Evolutionary conservation across 1,139 yeast genomes (phyloP).

Genomic region (Chernovozyma aurita): DNA sequence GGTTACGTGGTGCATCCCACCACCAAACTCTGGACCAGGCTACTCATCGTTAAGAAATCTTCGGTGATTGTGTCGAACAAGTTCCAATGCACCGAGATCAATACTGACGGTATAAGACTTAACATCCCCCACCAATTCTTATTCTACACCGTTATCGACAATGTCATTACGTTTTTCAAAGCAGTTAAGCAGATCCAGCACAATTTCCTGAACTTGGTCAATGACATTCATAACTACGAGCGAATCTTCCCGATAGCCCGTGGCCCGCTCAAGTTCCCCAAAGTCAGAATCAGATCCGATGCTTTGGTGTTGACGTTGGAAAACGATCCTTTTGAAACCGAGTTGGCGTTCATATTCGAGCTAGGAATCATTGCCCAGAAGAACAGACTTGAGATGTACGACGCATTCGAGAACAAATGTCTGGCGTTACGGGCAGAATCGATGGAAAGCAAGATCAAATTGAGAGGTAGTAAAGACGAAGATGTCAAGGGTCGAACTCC

Average conservation of each 20-base stretch:
- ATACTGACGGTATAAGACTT: slow-evolving; percentile 27
- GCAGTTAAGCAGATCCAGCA: slow-evolving; percentile 50
- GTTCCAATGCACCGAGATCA: slow-evolving; percentile 17
- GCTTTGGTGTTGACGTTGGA: slow-evolving; percentile 36
- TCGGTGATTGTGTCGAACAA: slow-evolving; percentile 21
- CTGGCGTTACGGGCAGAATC: slow-evolving; percentile 9
- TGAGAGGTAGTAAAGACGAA: background rate
- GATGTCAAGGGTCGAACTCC: background rate
- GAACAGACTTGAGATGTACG: slow-evolving; percentile 25
- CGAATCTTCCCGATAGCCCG: slow-evolving; percentile 31
- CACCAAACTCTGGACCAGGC: slow-evolving; percentile 42
- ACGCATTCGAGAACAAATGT: slow-evolving; percentile 27
- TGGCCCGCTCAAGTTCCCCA: slow-evolving; percentile 27
- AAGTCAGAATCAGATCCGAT: slow-evolving; percentile 25
- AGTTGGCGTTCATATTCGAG: slow-evolving; percentile 34
- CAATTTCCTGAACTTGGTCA: slow-evolving; percentile 43
- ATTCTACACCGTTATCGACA: slow-evolving; percentile 64
- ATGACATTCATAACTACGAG: slow-evolving; percentile 34
- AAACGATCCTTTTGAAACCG: slow-evolving; percentile 41
- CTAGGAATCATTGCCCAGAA: slow-evolving; percentile 36
- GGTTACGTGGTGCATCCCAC: slow-evolving; percentile 54
- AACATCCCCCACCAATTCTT: slow-evolving; percentile 59
- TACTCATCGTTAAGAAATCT: slow-evolving; percentile 37
- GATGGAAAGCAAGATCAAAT: slow-evolving; percentile 3
- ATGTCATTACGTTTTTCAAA: slow-evolving; percentile 56